Percentiles rank a stretch among this genome's conserved stretches.
These are phyloP conservation scores for Aureobasidium musti DNA, from an alignment of 2,329 filamentous ascomycete species.

Conservation along the genomic window DNA sequence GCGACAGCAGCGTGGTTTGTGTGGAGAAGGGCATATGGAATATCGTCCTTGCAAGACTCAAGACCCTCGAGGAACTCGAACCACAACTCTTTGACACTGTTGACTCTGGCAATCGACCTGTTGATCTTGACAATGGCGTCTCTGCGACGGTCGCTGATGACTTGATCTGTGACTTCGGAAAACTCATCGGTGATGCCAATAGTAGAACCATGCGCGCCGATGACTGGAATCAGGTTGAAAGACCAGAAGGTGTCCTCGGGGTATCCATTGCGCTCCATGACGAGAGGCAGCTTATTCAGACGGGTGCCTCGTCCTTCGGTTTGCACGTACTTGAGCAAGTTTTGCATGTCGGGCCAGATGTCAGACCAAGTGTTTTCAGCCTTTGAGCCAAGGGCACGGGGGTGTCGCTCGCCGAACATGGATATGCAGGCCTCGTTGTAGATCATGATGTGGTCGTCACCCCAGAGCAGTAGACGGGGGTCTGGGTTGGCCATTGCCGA, in stretches of 20 bases:
- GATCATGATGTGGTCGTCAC: constrained; percentile 41
- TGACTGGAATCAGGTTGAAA: constrained; percentile 37
- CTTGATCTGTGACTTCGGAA: constrained; percentile 29
- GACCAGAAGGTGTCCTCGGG: constrained; percentile 40
- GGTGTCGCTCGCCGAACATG: constrained; percentile 40
- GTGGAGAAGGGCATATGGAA: constrained; percentile 32
- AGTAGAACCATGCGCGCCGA: constrained; percentile 29
- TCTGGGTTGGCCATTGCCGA: constrained; percentile 39
- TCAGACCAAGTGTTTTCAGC: constrained; percentile 30
- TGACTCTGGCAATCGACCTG: constrained; percentile 17
- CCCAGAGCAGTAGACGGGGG: constrained; percentile 39
- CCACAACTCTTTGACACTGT: constrained; percentile 30
- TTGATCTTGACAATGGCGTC: constrained; percentile 29
- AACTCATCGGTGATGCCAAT: constrained; percentile 31
- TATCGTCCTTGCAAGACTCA: constrained; percentile 29
- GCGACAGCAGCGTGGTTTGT: constrained; percentile 6
- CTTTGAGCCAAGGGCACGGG: constrained; percentile 32
- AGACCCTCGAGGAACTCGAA: constrained; percentile 30
- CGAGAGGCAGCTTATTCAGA: constrained; percentile 33
- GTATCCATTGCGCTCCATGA: constrained; percentile 37
- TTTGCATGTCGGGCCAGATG: constrained; percentile 28
- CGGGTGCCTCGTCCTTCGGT: constrained; percentile 33
- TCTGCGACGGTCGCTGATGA: constrained; percentile 29
- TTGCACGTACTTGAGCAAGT: constrained; percentile 34
- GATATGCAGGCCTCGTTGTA: constrained; percentile 44